Evolutionary conservation across 164 flowering plant species (phyloP).

Genomic region (Vitis riparia): DNA sequence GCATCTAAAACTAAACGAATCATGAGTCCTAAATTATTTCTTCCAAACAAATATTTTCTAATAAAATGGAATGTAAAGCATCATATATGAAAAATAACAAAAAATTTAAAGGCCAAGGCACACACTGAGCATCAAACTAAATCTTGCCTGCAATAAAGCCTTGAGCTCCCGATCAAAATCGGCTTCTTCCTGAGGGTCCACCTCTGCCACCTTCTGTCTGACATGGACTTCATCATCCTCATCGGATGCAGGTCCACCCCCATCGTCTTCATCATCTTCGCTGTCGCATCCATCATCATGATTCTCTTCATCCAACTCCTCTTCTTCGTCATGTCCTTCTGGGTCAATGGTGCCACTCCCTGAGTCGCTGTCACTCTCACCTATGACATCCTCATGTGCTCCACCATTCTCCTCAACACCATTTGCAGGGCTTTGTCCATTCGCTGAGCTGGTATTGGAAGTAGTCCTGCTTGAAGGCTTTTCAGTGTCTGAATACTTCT

Average conservation of each 20-base stretch:
- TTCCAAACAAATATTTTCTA: too few species aligned
- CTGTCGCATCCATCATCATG: slow-evolving; percentile 57
- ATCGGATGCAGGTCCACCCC: slow-evolving; percentile 67
- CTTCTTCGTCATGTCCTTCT: slow-evolving; percentile 69
- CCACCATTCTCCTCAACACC: slow-evolving; percentile 69
- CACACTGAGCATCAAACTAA: not conserved
- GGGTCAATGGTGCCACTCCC: slow-evolving; percentile 69
- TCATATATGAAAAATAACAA: not conserved
- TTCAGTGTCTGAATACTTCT: slow-evolving; percentile 63
- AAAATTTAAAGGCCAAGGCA: not conserved
- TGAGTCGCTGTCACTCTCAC: slow-evolving; percentile 70
- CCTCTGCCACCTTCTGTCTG: slow-evolving; percentile 62
- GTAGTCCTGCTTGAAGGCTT: slow-evolving; percentile 38
- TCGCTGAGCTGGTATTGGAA: slow-evolving; percentile 32
- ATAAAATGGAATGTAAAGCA: too few species aligned
- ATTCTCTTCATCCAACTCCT: slow-evolving; percentile 61
- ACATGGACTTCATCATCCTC: slow-evolving; percentile 92
- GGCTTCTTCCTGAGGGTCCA: slow-evolving; percentile 84
- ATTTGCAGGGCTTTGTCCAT: slow-evolving; percentile 53
- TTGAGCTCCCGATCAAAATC: slow-evolving; percentile 83
- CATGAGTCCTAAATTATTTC: too few species aligned
- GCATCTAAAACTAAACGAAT: too few species aligned
- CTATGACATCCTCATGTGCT: slow-evolving; percentile 50
- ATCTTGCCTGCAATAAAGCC: slow-evolving; percentile 73
- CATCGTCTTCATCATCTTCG: slow-evolving; percentile 71